A percentile compares a stretch with the other conserved stretches of the same genome.
Conservation (phyloP, 371 early-diverging fungal genomes). For the Entomophthora muscae region DNA sequence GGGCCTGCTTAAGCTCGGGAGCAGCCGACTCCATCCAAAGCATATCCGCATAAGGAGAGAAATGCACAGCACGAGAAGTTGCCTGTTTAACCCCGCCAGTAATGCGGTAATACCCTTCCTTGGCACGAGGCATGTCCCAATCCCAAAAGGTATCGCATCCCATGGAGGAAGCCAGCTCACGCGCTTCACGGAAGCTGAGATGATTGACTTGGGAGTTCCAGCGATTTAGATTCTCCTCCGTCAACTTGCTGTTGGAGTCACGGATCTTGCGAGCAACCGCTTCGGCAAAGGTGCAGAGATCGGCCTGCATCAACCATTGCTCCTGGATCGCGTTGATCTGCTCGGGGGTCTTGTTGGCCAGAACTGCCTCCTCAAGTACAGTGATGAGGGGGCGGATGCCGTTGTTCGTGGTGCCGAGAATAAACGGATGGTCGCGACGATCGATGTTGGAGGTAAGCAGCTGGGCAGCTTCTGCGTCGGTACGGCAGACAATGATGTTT, state of each 20-base stretch:
- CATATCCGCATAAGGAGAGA: constrained; percentile 84
- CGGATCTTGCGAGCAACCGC: constrained; percentile 68
- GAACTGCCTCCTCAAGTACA: constrained; percentile 65
- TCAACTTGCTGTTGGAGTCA: constrained; percentile 23
- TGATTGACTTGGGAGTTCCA: constrained; percentile 20
- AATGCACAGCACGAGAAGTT: constrained; percentile 76
- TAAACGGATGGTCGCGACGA: constrained; percentile 89
- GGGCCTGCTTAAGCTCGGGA: constrained; percentile 82
- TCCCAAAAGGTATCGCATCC: constrained; percentile 72
- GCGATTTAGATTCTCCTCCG: constrained; percentile 12
- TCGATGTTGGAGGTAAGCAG: constrained; percentile 92
- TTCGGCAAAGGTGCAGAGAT: constrained; percentile 61
- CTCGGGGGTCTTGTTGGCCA: constrained; percentile 46
- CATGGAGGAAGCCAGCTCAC: constrained; percentile 49
- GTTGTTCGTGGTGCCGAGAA: constrained; percentile 80
- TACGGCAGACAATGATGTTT: constrained; percentile 83
- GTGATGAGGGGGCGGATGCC: constrained; percentile 46
- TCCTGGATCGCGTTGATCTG: constrained; percentile 74
- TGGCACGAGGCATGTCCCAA: constrained; percentile 82
- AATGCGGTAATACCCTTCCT: constrained; percentile 94
- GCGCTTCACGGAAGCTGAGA: constrained; percentile 74
- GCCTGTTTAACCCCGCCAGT: constrained; percentile 86
- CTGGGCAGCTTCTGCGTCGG: constrained; percentile 96
- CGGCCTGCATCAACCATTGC: constrained; percentile 72
- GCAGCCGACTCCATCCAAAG: constrained; percentile 97